Percentiles rank a stretch among this genome's conserved stretches.
phyloP scores from a whole-genome alignment of 2,329 filamentous ascomycete species.

The Diaporthe sp. region DNA sequence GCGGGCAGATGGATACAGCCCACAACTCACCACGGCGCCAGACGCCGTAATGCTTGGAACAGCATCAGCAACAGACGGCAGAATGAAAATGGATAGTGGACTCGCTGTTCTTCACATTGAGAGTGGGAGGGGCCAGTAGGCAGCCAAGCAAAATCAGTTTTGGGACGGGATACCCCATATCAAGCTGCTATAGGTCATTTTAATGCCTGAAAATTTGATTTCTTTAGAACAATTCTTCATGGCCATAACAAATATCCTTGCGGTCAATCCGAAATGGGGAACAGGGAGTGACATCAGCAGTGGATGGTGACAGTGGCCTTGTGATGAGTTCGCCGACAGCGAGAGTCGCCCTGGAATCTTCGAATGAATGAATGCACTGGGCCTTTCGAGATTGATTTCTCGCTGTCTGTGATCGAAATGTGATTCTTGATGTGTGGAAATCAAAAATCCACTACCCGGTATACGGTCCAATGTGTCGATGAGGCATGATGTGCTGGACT shows the following conservation, averaged over 20 bases:
- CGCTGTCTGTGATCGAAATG: background rate
- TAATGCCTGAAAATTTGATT: background rate
- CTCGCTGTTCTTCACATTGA: too few species aligned
- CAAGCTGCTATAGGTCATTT: background rate
- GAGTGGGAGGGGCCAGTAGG: too few species aligned
- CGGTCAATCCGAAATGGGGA: background rate
- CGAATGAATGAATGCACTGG: background rate
- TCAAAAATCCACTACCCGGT: background rate
- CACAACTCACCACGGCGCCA: too few species aligned
- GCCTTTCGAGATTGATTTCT: background rate
- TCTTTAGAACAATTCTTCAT: background rate
- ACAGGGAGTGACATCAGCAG: background rate
- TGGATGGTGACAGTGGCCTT: background rate
- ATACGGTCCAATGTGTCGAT: background rate
- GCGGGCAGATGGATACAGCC: too few species aligned
- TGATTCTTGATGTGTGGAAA: background rate
- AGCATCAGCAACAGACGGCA: too few species aligned
- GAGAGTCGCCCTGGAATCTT: background rate
- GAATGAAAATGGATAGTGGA: too few species aligned
- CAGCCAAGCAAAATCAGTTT: too few species aligned
- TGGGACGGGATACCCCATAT: too few species aligned
- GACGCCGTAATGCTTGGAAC: too few species aligned
- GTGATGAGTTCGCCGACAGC: background rate
- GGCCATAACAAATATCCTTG: background rate
- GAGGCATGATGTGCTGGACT: background rate